Conservation (phyloP, 106 monocot species). For the Dactylorhiza incarnata region DNA sequence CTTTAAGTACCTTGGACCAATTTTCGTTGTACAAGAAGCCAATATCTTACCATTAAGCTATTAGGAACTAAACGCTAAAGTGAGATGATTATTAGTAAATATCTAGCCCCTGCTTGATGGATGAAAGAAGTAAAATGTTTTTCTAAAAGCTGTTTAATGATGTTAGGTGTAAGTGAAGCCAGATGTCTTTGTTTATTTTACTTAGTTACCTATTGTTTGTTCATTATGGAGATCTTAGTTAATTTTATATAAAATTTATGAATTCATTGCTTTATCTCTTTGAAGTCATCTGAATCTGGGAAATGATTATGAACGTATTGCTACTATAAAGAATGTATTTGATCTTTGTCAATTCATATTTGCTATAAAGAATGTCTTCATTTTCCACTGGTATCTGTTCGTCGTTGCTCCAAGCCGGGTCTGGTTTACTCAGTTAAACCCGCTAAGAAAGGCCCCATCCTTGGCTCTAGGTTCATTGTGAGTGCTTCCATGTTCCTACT, state of each 20-base stretch:
- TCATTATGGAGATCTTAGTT: background rate
- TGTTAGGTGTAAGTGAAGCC: background rate
- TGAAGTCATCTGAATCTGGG: background rate
- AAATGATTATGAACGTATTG: background rate
- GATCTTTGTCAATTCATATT: background rate
- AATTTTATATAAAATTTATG: background rate
- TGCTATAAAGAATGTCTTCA: too few species aligned
- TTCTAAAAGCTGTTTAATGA: background rate
- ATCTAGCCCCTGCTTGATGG: background rate
- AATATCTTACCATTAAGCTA: background rate
- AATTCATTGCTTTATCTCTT: background rate
- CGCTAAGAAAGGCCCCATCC: too few species aligned
- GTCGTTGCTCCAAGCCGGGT: too few species aligned
- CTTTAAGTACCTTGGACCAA: background rate
- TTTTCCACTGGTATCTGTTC: too few species aligned
- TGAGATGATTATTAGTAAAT: background rate
- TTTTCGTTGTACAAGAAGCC: background rate
- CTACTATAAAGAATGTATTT: background rate
- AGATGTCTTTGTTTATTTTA: background rate
- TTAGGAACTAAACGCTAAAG: background rate
- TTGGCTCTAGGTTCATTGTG: too few species aligned
- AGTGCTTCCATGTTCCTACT: too few species aligned
- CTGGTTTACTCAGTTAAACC: too few species aligned
- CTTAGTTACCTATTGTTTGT: background rate
- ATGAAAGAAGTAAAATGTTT: background rate